These are phyloP conservation scores for Cardamine chenopodiifolia DNA, from an alignment of 345 rosid genomes.

Conservation along the genomic window DNA sequence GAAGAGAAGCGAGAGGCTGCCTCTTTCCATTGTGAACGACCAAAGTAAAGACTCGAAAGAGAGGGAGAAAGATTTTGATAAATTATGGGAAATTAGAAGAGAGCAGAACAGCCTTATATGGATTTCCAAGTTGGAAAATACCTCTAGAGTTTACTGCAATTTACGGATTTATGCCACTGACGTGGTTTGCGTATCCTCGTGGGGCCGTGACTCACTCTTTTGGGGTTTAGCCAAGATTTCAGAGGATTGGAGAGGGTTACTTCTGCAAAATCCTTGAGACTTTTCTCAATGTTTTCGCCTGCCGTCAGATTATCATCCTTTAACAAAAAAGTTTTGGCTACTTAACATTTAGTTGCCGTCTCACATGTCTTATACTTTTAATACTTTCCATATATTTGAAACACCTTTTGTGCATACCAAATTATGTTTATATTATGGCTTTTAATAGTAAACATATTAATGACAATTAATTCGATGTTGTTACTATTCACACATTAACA, in stretches of 20 bases:
- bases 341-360: not conserved
- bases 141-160: conserved; percentile 7
- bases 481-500: not conserved
- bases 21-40: conserved; percentile 32
- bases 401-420: not conserved
- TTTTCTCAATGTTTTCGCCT: not conserved
- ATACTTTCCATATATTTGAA: not conserved
- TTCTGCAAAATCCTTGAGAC: conserved; percentile 1
- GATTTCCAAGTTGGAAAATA: conserved; percentile 9
- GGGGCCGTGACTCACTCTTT: conserved; percentile 46
- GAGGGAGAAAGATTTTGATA: not conserved
- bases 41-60: not conserved
- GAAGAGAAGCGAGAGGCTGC: conserved; percentile 23
- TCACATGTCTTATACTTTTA: not conserved
- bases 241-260: not conserved
- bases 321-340: not conserved
- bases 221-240: conserved; percentile 22
- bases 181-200: conserved; percentile 39
- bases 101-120: conserved; percentile 31
- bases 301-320: conserved; percentile 28
- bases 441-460: not conserved
- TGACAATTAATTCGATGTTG: not conserved
- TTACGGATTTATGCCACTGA: conserved; percentile 42
- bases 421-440: not conserved
- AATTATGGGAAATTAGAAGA: conserved; percentile 11